phyloP scores from a whole-genome alignment of 352 stramenopile species.

The Globisporangium paroecandrum region DNA sequence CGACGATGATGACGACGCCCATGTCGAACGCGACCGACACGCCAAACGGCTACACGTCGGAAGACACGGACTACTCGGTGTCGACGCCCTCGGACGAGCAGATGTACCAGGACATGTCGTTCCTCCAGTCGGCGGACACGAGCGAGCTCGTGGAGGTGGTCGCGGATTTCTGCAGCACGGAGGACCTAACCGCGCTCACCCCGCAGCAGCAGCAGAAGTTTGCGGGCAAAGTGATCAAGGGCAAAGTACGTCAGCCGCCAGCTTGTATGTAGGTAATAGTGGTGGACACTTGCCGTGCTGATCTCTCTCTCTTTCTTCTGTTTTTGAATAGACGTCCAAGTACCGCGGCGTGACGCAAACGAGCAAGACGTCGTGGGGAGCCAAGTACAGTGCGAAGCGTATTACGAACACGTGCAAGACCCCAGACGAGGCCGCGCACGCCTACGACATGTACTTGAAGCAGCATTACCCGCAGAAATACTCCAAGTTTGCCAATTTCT shows the following conservation, averaged over 20 bases:
- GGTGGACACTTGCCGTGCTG: neutral
- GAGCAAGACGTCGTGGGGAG: constrained; percentile 85
- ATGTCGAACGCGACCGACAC: constrained; percentile 33
- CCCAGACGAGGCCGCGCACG: constrained; percentile 74
- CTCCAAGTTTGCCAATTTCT: constrained; percentile 87
- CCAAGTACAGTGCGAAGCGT: constrained; percentile 85
- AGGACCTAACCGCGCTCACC: constrained; percentile 44
- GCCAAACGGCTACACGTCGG: constrained; percentile 79
- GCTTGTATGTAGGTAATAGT: constrained; percentile 5
- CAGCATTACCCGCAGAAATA: constrained; percentile 80
- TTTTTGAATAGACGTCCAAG: constrained; percentile 65
- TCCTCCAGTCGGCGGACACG: constrained; percentile 52
- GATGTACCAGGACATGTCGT: constrained; percentile 76
- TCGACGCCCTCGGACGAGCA: constrained; percentile 63
- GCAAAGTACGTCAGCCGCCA: constrained; percentile 42
- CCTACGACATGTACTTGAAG: constrained; percentile 84
- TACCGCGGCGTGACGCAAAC: constrained; percentile 83
- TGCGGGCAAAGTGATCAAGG: constrained; percentile 75
- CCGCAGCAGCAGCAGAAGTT: constrained; percentile 54
- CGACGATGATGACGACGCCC: constrained; percentile 26
- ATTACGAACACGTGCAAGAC: constrained; percentile 89
- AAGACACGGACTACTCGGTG: constrained; percentile 81
- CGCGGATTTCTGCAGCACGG: constrained; percentile 41
- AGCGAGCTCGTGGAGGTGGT: constrained; percentile 64
- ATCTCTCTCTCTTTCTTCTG: neutral